Base-by-base conservation (phyloP, 768 basidiomycete species). In the Agaricus subrufescens region DNA sequence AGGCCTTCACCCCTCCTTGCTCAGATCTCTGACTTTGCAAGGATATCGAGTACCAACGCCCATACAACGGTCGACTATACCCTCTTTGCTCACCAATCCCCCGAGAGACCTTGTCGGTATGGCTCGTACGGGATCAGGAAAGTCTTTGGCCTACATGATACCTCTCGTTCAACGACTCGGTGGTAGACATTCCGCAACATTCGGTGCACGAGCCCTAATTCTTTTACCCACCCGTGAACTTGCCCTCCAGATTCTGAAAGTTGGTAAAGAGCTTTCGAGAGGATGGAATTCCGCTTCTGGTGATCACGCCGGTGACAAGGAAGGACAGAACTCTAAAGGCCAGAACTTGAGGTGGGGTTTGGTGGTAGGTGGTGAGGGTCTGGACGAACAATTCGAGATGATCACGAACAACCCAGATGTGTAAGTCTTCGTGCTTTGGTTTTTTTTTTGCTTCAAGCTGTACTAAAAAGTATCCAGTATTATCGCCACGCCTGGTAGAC, bases 121-220 rank as follows among this genome's bases (percentile, higher is more conserved):
- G 97, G 96, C 97, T 38, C 83, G 97, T 38, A 99, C 97, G 3
- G 97, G 97, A 42, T 97, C 94, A 1, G 97, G 97, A 58, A 98
- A 98, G 74, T 95, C 95, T 9, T 82, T 99, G 37, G 96, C 96
- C 19, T 99, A 95, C 68, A 84, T 98, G 79, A 75, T 98, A 26
- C 97, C 97, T 49, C 80, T 99, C 14, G 77, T 97, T 0, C 90
- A 95, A 56, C 81, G 92, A 46, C 81, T 99, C 7, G 84, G 88
- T 5, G 91, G 91, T 8, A 75, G 85, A 37, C 94, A 97, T 66
- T 79, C 85, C 0, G 80, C 85, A 10, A 73, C 83, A 0, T 94
- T 94, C 61, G 94, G 94, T 39, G 86, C 91, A 5, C 80, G 94
- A 26, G 92, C 91, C 7, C 72, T 98, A 46, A 89, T 99, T 55